Evolutionary conservation across 108 stramenopile species (phyloP).

Genomic region (Licmophora abbreviata): DNA sequence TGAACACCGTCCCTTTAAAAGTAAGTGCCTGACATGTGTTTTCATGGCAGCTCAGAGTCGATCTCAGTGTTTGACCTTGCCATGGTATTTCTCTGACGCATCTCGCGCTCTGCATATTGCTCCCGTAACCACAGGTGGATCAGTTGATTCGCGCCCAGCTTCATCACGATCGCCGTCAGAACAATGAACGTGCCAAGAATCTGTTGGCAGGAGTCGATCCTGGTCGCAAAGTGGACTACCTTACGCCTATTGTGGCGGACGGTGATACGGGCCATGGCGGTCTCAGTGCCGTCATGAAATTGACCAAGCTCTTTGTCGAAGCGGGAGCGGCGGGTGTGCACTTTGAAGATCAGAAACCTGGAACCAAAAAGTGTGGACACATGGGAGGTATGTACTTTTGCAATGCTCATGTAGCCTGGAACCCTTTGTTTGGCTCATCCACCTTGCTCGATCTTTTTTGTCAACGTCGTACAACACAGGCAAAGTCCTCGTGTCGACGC

Average conservation of each 20-base stretch:
- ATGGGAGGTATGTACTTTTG: slow-evolving; percentile 35
- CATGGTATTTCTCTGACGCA: too few species aligned
- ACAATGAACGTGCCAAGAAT: slow-evolving; percentile 68
- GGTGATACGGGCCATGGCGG: slow-evolving; percentile 93
- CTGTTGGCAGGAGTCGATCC: slow-evolving; percentile 50
- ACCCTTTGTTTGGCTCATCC: background rate
- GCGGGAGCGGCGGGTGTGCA: slow-evolving; percentile 88
- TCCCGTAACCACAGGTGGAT: slow-evolving; percentile 78
- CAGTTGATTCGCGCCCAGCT: slow-evolving; percentile 90
- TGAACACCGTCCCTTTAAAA: slow-evolving; percentile 87
- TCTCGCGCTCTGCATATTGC: slow-evolving; percentile 3
- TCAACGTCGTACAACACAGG: slow-evolving; percentile 21
- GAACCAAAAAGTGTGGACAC: slow-evolving; percentile 97
- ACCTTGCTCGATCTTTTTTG: background rate
- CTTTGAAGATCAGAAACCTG: slow-evolving; percentile 85
- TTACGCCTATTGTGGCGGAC: slow-evolving; percentile 92
- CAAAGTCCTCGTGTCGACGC: slow-evolving; percentile 89
- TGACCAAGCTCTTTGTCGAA: slow-evolving; percentile 91
- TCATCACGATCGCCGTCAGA: slow-evolving; percentile 90
- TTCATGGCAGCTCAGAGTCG: background rate
- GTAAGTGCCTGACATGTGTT: slow-evolving; percentile 19
- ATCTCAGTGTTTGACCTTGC: slow-evolving; percentile 3
- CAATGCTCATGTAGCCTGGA: slow-evolving; percentile 1
- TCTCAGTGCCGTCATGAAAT: slow-evolving; percentile 91
- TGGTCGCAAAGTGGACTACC: slow-evolving; percentile 76